Percentiles rank a stretch among this genome's conserved stretches.
These are phyloP conservation scores for Nakazawaea populi DNA, from an alignment of 805 yeast species.

Conservation along the genomic window DNA sequence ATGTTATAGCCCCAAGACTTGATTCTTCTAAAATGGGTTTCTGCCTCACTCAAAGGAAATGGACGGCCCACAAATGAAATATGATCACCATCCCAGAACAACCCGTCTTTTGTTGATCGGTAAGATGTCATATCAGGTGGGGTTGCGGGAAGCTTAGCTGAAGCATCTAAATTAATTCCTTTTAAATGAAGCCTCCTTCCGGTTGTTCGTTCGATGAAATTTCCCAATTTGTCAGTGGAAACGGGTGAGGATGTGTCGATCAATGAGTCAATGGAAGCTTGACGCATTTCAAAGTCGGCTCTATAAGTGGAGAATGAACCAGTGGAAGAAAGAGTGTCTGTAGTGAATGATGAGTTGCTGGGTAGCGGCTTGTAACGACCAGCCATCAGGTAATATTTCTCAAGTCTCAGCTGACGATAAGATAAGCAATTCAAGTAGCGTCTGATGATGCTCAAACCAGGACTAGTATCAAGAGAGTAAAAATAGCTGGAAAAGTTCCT, in stretches of 20 bases:
- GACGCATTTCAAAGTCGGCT: neutral
- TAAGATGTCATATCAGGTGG: slow-evolving; percentile 45
- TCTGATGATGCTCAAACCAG: neutral
- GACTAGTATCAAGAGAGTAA: too few relatives aligned
- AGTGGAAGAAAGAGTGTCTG: neutral
- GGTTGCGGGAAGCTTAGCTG: slow-evolving; percentile 58
- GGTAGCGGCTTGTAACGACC: slow-evolving; percentile 1
- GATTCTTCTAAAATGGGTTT: slow-evolving; percentile 59
- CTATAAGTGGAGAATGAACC: neutral
- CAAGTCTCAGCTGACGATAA: neutral
- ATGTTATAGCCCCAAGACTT: slow-evolving; percentile 80
- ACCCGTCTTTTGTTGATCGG: slow-evolving; percentile 27
- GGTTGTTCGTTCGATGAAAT: slow-evolving; percentile 41
- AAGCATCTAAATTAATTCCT: slow-evolving; percentile 79
- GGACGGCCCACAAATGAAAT: slow-evolving; percentile 86
- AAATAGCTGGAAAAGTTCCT: too few relatives aligned
- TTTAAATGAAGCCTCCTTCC: slow-evolving; percentile 62
- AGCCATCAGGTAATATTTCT: neutral
- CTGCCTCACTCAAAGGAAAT: slow-evolving; percentile 69
- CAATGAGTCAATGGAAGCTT: neutral
- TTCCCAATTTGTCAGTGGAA: slow-evolving; percentile 42
- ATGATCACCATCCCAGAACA: slow-evolving; percentile 63
- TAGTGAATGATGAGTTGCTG: neutral
- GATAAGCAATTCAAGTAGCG: slow-evolving; percentile 1
- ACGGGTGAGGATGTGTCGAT: slow-evolving; percentile 4